Evolutionary conservation across 176 grass and related monocot species (phyloP).

Genomic region (Neostapfia colusana): DNA sequence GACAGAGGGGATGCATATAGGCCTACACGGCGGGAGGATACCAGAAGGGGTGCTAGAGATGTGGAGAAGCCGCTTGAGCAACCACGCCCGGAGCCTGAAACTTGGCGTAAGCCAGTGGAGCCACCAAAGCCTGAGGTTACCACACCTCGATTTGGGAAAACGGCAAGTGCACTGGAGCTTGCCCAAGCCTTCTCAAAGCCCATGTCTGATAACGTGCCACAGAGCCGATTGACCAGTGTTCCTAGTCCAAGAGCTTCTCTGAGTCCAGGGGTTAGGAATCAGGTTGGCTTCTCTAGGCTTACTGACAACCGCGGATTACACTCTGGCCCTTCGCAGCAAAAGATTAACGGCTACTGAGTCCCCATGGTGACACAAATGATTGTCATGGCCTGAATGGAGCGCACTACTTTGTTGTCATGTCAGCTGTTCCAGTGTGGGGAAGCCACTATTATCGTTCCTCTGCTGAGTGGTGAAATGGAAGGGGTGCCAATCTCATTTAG

Average conservation of each 20-base stretch:
- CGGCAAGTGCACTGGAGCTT: slow-evolving; percentile 74
- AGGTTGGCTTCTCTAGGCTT: slow-evolving; percentile 61
- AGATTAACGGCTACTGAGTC: slow-evolving; percentile 91
- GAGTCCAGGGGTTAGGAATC: slow-evolving; percentile 46
- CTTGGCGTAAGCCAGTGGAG: slow-evolving; percentile 87
- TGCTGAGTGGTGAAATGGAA: slow-evolving; percentile 6
- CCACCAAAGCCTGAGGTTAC: slow-evolving; percentile 53
- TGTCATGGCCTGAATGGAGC: slow-evolving; percentile 38
- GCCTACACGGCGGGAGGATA: slow-evolving; percentile 58
- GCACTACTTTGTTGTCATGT: slow-evolving; percentile 29
- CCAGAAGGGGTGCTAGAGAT: slow-evolving; percentile 49
- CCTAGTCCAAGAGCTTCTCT: slow-evolving; percentile 47
- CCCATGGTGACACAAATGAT: slow-evolving; percentile 21
- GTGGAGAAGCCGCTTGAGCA: slow-evolving; percentile 61
- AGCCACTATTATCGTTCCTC: slow-evolving; percentile 27
- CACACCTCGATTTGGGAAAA: slow-evolving; percentile 67
- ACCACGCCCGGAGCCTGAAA: slow-evolving; percentile 64
- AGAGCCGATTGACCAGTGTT: slow-evolving; percentile 46
- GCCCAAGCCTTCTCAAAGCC: slow-evolving; percentile 93
- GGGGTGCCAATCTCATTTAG: background rate
- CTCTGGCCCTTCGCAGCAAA: slow-evolving; percentile 54
- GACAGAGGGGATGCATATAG: slow-evolving; percentile 55
- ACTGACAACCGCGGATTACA: slow-evolving; percentile 50
- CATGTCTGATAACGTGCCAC: slow-evolving; percentile 49
- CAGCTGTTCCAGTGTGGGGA: slow-evolving; percentile 32